Conservation (phyloP, 2,329 filamentous ascomycete genomes). For the Diaporthe velutina region DNA sequence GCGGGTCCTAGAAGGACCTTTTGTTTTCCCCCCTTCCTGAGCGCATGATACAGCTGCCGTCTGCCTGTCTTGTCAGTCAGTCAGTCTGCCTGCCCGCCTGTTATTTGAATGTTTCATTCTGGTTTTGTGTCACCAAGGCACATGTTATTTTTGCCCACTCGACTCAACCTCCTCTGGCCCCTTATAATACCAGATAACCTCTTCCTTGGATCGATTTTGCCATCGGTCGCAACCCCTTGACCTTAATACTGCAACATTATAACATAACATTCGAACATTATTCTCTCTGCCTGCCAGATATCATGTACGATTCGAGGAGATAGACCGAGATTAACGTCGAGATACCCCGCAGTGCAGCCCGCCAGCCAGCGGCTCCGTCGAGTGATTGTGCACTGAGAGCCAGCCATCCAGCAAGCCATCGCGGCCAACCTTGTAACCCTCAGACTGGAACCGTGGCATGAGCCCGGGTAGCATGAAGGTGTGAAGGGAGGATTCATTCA, state of each 20-base stretch:
- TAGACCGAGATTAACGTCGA: slow-evolving; percentile 22
- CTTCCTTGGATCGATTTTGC: not conserved
- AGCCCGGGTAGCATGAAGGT: not conserved
- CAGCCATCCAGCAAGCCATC: not conserved
- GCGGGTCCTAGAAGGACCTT: slow-evolving; percentile 3
- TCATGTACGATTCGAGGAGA: slow-evolving; percentile 12
- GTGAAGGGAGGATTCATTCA: not conserved
- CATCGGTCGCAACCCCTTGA: slow-evolving; percentile 6
- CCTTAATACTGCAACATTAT: slow-evolving; percentile 11
- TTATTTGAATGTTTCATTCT: slow-evolving; percentile 18
- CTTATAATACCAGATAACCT: slow-evolving; percentile 14
- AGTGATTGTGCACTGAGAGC: slow-evolving; percentile 12
- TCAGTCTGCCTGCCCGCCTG: not conserved
- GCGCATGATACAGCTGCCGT: not conserved
- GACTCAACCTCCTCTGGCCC: not conserved
- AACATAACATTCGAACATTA: not conserved
- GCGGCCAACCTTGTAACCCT: slow-evolving; percentile 13
- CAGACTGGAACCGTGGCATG: not conserved
- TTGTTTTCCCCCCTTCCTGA: not conserved
- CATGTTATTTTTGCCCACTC: not conserved
- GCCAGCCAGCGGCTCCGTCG: not conserved
- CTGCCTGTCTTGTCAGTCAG: not conserved
- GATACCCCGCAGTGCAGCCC: slow-evolving; percentile 18
- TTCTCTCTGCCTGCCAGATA: not conserved
- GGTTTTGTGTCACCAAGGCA: not conserved